Base-by-base conservation (phyloP, 768 basidiomycete genomes). In the Naematelia aurantialba region DNA sequence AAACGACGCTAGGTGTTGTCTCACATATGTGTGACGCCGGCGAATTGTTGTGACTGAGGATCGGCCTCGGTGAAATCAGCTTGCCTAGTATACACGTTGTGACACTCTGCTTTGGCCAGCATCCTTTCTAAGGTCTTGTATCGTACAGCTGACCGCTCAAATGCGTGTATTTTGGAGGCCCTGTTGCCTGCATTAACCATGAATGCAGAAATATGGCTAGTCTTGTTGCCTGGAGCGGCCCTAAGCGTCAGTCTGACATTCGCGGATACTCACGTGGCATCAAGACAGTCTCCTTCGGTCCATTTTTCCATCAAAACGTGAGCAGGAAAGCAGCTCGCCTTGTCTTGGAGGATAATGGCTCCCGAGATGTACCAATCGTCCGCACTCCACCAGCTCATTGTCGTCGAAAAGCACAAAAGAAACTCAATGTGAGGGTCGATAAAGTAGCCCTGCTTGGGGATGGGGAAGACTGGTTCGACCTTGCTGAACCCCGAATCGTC, bases 151-250 rank as follows among this genome's bases (percentile, higher is more conserved):
- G 97, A 90, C 48, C 87, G 81, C 78, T 99, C 96, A 69, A 97
- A 93, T 0, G 96, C 96, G 65, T 73, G 63, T 81, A 88, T 34
- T 91, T 79, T 39, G 11, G 50, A 29, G n/a, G n/a, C n/a, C 34
- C 25, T 5, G 45, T 12, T 5, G 5, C 8, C 14, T n/a, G 13
- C 24, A 65, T 87, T 87, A 17, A 80, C 73, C 88, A 97, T 90
- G 45, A 97, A 79, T 22, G 92, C 90, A 65, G 89, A 88, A 22
- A 98, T 78, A 76, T 94, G 91, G 5, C 91, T 88, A 1, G 96
- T 98, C 79, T 99, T 99, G 79, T 99, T 99, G 0, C 96, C 96
- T 0, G 96, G 96, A 0, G 96, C 96, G 42, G 92, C 88, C 11
- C 75, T 76, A 24, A 10, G 14, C 5, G 34, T 52, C 52, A 52